Evolutionary conservation across 139 green algal species (phyloP).

Genomic region (Chlamydomonas applanata): DNA sequence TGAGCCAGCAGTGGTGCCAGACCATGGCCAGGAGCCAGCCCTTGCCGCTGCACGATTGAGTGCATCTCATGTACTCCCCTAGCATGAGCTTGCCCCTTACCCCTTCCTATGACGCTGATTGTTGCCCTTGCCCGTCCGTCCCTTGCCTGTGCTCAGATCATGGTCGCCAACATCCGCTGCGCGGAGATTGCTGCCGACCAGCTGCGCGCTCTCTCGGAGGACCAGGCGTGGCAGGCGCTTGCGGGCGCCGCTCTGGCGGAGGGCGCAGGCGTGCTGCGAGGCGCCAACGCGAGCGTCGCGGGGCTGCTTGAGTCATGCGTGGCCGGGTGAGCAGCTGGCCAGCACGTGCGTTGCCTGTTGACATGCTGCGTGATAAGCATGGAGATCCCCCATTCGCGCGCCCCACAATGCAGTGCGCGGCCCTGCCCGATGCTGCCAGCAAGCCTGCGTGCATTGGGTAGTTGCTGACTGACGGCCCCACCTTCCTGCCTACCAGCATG

Average conservation of each 20-base stretch:
- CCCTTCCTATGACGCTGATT: neutral
- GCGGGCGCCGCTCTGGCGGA: slow-evolving; percentile 22
- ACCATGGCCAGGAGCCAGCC: neutral
- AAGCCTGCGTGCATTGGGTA: too few species aligned
- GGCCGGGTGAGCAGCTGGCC: slow-evolving; percentile 36
- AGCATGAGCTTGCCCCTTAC: neutral
- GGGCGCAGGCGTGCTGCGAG: slow-evolving; percentile 39
- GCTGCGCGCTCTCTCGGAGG: slow-evolving; percentile 52
- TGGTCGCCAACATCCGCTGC: slow-evolving; percentile 97
- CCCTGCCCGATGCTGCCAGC: too few species aligned
- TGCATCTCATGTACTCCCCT: neutral
- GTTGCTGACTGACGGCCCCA: too few species aligned
- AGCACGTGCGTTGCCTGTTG: too few species aligned
- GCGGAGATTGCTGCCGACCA: slow-evolving; percentile 79
- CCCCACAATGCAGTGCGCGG: too few species aligned
- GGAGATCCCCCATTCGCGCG: too few species aligned
- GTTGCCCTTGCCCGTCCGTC: neutral
- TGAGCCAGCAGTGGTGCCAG: too few species aligned
- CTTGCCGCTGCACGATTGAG: too few species aligned
- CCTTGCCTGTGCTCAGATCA: slow-evolving; percentile 62
- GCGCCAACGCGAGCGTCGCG: slow-evolving; percentile 56
- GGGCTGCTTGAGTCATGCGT: slow-evolving; percentile 72
- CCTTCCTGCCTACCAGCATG: too few species aligned
- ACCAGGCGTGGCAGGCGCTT: slow-evolving; percentile 65
- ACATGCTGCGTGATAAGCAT: too few species aligned